These are phyloP conservation scores for Pichia californica DNA, from an alignment of 805 yeast species.

Conservation along the genomic window DNA sequence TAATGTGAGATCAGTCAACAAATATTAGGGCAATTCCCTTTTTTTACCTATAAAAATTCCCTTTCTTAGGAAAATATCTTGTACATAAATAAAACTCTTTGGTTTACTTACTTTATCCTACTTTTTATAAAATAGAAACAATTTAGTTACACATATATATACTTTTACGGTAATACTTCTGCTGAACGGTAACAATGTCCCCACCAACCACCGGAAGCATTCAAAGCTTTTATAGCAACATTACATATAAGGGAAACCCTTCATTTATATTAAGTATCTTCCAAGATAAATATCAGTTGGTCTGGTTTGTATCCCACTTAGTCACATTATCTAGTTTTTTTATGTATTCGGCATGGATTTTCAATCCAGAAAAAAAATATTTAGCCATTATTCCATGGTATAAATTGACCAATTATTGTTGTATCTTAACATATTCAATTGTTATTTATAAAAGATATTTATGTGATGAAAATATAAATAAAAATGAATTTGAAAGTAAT, in stretches of 20 bases:
- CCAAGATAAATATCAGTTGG: constrained; percentile 1
- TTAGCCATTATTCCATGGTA: constrained; percentile 18
- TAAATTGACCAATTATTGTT: constrained; percentile 16
- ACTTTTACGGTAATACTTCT: too few relatives aligned
- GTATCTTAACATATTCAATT: constrained; percentile 25
- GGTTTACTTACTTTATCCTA: too few relatives aligned
- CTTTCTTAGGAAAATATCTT: neutral
- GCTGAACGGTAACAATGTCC: too few relatives aligned
- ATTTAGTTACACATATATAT: too few relatives aligned
- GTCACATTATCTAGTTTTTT: constrained; percentile 13
- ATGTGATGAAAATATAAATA: constrained; percentile 8
- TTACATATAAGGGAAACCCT: neutral
- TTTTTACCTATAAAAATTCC: neutral
- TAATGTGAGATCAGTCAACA: too few relatives aligned
- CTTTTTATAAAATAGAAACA: neutral
- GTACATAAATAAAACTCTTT: neutral
- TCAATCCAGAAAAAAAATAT: constrained; percentile 8
- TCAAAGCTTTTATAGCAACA: neutral
- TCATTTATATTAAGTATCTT: neutral
- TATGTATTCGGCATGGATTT: constrained; percentile 11
- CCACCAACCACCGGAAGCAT: neutral
- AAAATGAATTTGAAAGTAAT: neutral
- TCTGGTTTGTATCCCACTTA: constrained; percentile 2
- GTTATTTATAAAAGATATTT: constrained; percentile 26
- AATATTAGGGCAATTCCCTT: constrained; percentile 3